Percentiles rank a stretch among this genome's conserved stretches.
These are phyloP conservation scores for Globisporangium cystogenes DNA, from an alignment of 352 stramenopile species.

Conservation along the genomic window DNA sequence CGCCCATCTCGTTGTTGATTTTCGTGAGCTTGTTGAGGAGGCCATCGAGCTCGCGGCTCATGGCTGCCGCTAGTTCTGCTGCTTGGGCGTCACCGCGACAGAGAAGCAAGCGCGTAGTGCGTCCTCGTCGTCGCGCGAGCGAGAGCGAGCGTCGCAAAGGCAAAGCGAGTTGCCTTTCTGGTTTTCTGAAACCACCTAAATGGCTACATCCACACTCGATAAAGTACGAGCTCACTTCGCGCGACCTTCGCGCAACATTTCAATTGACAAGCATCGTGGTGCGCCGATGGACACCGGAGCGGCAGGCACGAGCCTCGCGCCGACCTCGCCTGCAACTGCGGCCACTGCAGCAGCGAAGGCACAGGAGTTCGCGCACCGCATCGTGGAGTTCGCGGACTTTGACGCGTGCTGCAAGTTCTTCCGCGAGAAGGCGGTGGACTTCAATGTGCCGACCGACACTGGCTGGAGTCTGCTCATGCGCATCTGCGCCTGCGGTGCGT, in stretches of 20 bases:
- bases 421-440: conserved; percentile 46
- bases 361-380: conserved; percentile 67
- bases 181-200: conserved; percentile 11
- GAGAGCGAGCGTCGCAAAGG: too few relatives aligned
- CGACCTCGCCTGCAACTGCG: not conserved
- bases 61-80: conserved; percentile 12
- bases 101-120: not conserved
- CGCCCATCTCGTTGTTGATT: conserved; percentile 80
- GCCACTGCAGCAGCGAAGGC: conserved; percentile 15
- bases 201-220: conserved; percentile 5
- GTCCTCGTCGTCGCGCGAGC: too few relatives aligned
- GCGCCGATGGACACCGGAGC: not conserved
- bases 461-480: conserved; percentile 83
- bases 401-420: conserved; percentile 59
- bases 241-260: not conserved
- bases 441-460: conserved; percentile 45
- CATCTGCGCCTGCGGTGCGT: conserved; percentile 59
- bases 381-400: conserved; percentile 69
- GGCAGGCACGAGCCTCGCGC: not conserved
- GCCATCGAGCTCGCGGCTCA: conserved; percentile 77
- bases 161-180: too few relatives aligned
- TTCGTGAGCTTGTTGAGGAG: conserved; percentile 65
- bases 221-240: conserved; percentile 1
- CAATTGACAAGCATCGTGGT: not conserved
- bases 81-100: not conserved